Evolutionary conservation across 2,329 filamentous ascomycete species (phyloP), one percentile per base, ranked within the genome.

Genomic region (Colletotrichum tanaceti): DNA sequence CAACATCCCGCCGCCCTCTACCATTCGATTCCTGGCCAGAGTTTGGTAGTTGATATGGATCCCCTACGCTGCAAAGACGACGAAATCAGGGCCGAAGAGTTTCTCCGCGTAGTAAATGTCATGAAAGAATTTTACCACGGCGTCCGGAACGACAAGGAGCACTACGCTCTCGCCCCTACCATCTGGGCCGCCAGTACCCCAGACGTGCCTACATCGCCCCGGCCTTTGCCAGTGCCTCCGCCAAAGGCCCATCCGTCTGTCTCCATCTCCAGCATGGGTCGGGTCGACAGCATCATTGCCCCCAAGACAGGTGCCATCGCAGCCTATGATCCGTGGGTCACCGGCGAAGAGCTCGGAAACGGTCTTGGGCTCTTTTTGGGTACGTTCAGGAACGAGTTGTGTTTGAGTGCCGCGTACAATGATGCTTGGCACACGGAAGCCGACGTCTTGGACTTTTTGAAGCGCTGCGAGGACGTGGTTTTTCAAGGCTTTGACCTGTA

Each of bases 331-430:
- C 80, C 81, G 0, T 84, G 82, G 81, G 81, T 83, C 0, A 82
- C 81, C 0, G 82, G 81, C 0, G 82, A 84, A 63, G 82, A 84
- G 63, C 72, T 84, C 2, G 75, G 80, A 0, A 83, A 73, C 32
- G 76, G 77, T 0, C 20, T 79, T 16, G 79, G 73, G 0, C n/a
- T 83, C n/a, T 84, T 81, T 44, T 67, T 83, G 20, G 80, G 78
- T 0, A 82, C 78, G 0, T 83, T 77, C 61, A 72, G 74, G 4
- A 79, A 77, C 0, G 66, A 72, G 41, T n/a, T 83, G 50, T 76
- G 73, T 0, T 66, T 83, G 22, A 83, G 80, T 57, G 77, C 74
- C 10, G 80, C 77, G 5, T 84, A 79, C 32, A 83, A 84, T 63
- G 78, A 83, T 63, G 80, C 80, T 0, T 83, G 80, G 80, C 80